These are phyloP conservation scores for Trichoderma afroharzianum DNA, from an alignment of 2,329 filamentous ascomycete species.

Conservation along the genomic window DNA sequence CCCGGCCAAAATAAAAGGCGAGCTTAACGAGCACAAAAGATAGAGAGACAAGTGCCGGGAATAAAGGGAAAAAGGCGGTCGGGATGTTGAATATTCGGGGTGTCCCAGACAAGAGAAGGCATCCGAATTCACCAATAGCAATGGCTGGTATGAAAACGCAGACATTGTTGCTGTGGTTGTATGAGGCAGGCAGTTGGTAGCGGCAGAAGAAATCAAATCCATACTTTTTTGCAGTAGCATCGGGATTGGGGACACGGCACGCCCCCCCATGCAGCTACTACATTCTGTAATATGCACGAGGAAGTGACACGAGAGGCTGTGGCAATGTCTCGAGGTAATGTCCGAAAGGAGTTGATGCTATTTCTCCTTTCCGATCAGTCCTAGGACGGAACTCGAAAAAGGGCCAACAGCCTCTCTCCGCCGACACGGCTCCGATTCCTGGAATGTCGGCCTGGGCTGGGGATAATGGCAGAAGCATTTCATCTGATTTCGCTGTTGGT, in stretches of 20 bases:
- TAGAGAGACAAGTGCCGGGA: not conserved
- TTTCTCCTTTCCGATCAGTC: not conserved
- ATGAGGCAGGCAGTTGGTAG: not conserved
- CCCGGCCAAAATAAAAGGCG: not conserved
- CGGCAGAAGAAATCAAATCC: not conserved
- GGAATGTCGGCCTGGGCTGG: not conserved
- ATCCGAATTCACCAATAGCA: not conserved
- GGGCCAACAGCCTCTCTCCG: not conserved
- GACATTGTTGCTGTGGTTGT: not conserved
- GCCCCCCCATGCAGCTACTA: not conserved
- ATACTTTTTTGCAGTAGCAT: not conserved
- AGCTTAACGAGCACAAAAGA: not conserved
- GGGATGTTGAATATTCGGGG: not conserved
- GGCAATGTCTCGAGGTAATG: not conserved
- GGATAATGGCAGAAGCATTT: not conserved
- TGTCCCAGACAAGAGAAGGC: not conserved
- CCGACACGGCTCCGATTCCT: not conserved
- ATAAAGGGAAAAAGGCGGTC: conserved; percentile 1
- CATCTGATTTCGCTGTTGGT: not conserved
- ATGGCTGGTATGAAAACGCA: not conserved
- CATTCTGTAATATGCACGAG: not conserved
- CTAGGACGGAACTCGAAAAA: not conserved
- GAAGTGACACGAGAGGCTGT: not conserved
- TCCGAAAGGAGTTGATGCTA: not conserved
- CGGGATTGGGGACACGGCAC: not conserved